A percentile compares a stretch with the other conserved stretches of the same genome.
These are phyloP conservation scores for Roridomyces roridus DNA, from an alignment of 768 basidiomycete species.

Conservation along the genomic window DNA sequence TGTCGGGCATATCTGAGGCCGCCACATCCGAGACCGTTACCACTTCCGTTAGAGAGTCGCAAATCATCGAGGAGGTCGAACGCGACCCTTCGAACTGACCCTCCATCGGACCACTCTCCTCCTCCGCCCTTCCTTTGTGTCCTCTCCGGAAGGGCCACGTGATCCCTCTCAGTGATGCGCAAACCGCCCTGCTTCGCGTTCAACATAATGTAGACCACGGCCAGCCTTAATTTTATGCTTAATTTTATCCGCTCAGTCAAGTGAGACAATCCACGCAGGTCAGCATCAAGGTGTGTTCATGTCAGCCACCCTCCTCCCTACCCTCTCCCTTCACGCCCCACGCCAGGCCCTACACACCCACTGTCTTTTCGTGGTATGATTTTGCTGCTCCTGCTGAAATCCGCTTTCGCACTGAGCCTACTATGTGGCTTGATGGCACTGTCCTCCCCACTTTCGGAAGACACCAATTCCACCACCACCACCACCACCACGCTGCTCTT, in stretches of 20 bases:
- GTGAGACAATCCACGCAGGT: not conserved
- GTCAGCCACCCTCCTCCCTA: constrained; percentile 7
- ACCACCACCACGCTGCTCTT: not conserved
- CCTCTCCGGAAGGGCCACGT: too few relatives aligned
- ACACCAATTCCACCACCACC: not conserved
- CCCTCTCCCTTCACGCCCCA: not conserved
- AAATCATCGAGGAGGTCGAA: not conserved
- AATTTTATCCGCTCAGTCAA: too few relatives aligned
- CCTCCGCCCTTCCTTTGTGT: too few relatives aligned
- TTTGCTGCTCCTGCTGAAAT: constrained; percentile 3
- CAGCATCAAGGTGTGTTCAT: not conserved
- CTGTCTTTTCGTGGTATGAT: constrained; percentile 1
- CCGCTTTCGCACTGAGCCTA: constrained; percentile 8
- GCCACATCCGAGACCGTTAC: constrained; percentile 19
- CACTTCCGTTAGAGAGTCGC: not conserved
- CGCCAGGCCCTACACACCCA: not conserved
- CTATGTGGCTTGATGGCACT: constrained; percentile 6
- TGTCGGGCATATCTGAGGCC: constrained; percentile 26
- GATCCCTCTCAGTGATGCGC: too few relatives aligned
- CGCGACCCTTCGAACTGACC: too few relatives aligned
- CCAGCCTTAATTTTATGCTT: too few relatives aligned
- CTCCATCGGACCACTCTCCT: too few relatives aligned
- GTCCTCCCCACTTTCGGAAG: constrained; percentile 10
- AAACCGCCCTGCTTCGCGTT: too few relatives aligned
- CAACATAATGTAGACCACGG: too few relatives aligned